phyloP scores from a whole-genome alignment of 2,329 filamentous ascomycete genomes.

The Teratosphaeria gauchensis region DNA sequence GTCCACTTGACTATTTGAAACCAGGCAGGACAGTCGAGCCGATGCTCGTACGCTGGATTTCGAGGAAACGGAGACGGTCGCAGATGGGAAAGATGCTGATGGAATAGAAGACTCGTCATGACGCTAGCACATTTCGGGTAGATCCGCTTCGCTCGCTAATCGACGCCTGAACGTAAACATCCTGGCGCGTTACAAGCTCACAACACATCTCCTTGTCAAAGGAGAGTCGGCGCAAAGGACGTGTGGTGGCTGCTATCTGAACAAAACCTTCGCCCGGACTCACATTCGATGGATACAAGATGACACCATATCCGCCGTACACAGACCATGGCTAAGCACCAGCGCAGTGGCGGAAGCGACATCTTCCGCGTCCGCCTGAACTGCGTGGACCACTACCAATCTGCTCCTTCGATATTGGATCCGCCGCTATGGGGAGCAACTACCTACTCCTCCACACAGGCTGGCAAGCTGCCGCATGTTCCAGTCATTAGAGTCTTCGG shows the following conservation, averaged over 20 bases:
- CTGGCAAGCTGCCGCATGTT: conserved; percentile 59
- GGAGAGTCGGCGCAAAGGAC: too few relatives aligned
- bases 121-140: neutral
- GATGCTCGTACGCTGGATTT: too few relatives aligned
- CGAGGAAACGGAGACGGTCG: too few relatives aligned
- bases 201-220: neutral
- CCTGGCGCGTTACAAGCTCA: neutral
- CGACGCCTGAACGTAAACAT: neutral
- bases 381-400: conserved; percentile 91
- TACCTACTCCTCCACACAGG: conserved; percentile 51
- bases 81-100: too few relatives aligned
- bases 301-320: conserved; percentile 13
- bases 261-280: neutral
- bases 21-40: too few relatives aligned
- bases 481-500: conserved; percentile 88
- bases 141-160: neutral
- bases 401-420: conserved; percentile 67
- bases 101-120: too few relatives aligned
- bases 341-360: conserved; percentile 5
- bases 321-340: conserved; percentile 21
- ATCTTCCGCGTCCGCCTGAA: conserved; percentile 82
- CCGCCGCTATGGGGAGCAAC: conserved; percentile 49
- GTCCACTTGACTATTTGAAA: too few relatives aligned
- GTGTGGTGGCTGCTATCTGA: neutral
- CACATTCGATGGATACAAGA: conserved; percentile 8